Evolutionary conservation across 768 basidiomycete genomes (phyloP).

Genomic region (Fomitopsis pulvina): DNA sequence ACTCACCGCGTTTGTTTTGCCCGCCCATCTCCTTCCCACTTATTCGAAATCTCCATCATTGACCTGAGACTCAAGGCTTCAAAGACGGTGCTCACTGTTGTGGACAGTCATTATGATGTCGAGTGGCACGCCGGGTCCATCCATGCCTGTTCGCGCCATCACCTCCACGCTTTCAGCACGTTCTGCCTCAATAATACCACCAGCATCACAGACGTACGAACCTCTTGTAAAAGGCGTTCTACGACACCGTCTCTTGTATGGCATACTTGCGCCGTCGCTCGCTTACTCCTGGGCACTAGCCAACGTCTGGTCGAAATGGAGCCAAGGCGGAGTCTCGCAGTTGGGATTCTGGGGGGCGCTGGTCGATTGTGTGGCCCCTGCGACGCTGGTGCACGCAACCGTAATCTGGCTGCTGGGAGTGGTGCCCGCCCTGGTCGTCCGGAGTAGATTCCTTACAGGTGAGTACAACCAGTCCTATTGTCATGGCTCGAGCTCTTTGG

Average conservation of each 20-base stretch:
- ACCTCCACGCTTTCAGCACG: constrained; percentile 32
- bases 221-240: constrained; percentile 59
- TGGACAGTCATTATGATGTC: not conserved
- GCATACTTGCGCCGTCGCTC: constrained; percentile 36
- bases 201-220: constrained; percentile 53
- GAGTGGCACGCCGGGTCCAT: not conserved
- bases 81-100: not conserved
- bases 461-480: constrained; percentile 19
- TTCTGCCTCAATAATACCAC: constrained; percentile 48
- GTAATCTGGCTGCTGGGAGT: constrained; percentile 46
- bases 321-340: constrained; percentile 27
- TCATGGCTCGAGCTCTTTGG: not conserved
- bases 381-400: constrained; percentile 34
- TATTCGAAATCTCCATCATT: too few relatives aligned
- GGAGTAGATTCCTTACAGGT: constrained; percentile 59
- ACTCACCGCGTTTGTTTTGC: too few relatives aligned
- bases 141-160: constrained; percentile 40
- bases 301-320: constrained; percentile 38
- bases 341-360: constrained; percentile 32
- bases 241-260: constrained; percentile 49
- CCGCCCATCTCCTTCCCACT: too few relatives aligned
- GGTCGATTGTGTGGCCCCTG: constrained; percentile 30
- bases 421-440: constrained; percentile 49
- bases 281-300: constrained; percentile 39
- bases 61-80: too few relatives aligned